phyloP scores from a whole-genome alignment of 305 asterid genomes.

The Fraxinus platypoda region DNA sequence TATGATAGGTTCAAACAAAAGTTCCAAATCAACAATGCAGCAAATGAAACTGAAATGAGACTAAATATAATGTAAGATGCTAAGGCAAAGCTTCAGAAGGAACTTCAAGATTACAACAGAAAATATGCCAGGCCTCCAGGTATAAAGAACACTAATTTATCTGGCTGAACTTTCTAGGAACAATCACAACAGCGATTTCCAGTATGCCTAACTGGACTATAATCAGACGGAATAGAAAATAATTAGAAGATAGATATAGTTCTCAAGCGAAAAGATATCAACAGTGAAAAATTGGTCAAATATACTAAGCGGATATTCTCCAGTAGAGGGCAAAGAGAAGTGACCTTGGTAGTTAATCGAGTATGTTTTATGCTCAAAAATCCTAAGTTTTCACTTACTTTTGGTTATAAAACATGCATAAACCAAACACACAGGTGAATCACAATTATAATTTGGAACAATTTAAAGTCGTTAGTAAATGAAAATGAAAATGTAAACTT shows the following conservation, averaged over 20 bases:
- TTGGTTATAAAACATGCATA: slow-evolving; percentile 6
- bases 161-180: neutral
- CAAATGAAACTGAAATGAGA: slow-evolving; percentile 1
- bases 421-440: neutral
- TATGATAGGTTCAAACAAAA: slow-evolving; percentile 8
- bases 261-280: slow-evolving; percentile 3
- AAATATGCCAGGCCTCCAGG: neutral
- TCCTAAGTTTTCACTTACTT: neutral
- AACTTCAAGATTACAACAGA: slow-evolving; percentile 1
- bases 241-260: slow-evolving; percentile 1
- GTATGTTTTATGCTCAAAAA: neutral
- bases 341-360: neutral
- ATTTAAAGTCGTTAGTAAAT: neutral
- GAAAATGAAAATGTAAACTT: neutral
- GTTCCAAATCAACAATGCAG: slow-evolving; percentile 10
- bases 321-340: neutral
- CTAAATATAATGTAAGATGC: neutral
- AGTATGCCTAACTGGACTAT: neutral
- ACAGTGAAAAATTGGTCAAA: slow-evolving; percentile 3
- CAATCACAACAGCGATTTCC: neutral
- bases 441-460: neutral
- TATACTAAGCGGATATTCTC: neutral
- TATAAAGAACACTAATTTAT: neutral
- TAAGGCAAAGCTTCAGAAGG: neutral
- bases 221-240: neutral